A percentile compares a stretch with the other conserved stretches of the same genome.
These are phyloP conservation scores for Nigrospora oryzae DNA, from an alignment of 2,329 filamentous ascomycete species.

Conservation along the genomic window DNA sequence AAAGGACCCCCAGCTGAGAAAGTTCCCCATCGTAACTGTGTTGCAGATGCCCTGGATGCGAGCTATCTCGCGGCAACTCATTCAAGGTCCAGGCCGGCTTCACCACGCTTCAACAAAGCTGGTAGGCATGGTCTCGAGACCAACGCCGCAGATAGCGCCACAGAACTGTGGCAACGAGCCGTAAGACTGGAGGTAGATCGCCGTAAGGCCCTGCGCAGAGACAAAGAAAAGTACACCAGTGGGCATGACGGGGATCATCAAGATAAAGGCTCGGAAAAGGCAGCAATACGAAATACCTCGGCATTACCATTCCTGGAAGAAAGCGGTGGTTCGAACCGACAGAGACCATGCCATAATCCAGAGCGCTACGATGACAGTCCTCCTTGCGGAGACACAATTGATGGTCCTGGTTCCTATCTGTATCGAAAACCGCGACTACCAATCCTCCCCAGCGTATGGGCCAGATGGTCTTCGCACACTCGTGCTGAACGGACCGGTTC, in stretches of 20 bases:
- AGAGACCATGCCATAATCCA: background rate
- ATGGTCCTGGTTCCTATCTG: background rate
- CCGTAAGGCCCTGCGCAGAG: background rate
- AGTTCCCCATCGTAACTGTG: slow-evolving; percentile 1
- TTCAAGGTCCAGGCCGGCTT: background rate
- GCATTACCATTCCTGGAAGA: background rate
- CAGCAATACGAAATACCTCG: background rate
- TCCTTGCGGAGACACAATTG: too few relatives aligned
- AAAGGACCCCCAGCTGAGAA: slow-evolving; percentile 6
- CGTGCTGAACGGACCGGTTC: slow-evolving; percentile 16
- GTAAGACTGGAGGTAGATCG: slow-evolving; percentile 5
- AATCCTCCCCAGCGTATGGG: slow-evolving; percentile 20
- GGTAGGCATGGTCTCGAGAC: background rate
- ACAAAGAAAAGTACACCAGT: background rate
- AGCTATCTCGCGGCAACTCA: background rate
- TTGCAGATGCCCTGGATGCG: slow-evolving; percentile 1
- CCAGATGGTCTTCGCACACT: slow-evolving; percentile 23
- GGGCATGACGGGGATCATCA: too few relatives aligned
- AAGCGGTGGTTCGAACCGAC: background rate
- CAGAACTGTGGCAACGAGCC: slow-evolving; percentile 7
- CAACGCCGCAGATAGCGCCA: slow-evolving; percentile 3
- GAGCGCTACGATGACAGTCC: background rate
- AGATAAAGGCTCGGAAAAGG: too few relatives aligned
- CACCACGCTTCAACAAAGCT: too few relatives aligned
- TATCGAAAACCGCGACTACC: background rate